Percentiles rank a stretch among this genome's conserved stretches.
Conservation (phyloP, 169 alveolate genomes). For the Plasmodium sp. region DNA sequence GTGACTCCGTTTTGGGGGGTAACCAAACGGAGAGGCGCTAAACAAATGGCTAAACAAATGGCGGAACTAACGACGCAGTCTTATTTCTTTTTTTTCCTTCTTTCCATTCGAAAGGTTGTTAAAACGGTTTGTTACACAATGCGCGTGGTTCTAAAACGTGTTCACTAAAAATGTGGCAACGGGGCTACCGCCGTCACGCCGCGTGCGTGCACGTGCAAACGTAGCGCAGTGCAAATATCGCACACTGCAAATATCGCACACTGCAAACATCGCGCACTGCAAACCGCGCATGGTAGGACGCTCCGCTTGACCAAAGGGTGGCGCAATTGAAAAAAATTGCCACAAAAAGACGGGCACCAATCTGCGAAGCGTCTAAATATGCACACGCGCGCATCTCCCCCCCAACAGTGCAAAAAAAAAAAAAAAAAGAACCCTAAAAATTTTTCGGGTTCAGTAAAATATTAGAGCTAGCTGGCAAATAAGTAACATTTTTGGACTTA, state of each 20-base stretch:
- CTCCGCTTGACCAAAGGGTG: not conserved
- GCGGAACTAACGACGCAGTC: not conserved
- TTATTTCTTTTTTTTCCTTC: not conserved
- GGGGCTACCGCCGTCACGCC: not conserved
- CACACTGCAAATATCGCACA: no score
- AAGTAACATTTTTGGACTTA: constrained; percentile 93
- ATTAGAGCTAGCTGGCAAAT: constrained; percentile 84
- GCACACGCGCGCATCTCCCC: not conserved
- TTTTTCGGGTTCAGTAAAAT: constrained; percentile 75
- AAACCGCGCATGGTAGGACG: not conserved
- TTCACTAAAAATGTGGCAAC: not conserved
- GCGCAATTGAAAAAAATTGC: not conserved
- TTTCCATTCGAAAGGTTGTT: not conserved
- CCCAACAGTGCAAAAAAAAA: not conserved
- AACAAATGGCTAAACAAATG: not conserved
- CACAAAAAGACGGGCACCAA: not conserved
- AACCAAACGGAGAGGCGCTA: not conserved
- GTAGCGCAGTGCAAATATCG: not conserved
- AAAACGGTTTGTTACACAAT: not conserved
- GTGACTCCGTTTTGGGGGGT: not conserved
- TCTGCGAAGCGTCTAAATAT: not conserved
- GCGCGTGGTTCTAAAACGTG: not conserved
- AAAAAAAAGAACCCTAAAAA: not conserved
- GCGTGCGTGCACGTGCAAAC: not conserved
- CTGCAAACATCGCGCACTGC: no score